Base-by-base conservation (phyloP, 129 eudicot genomes). In the Saussurea involucrata region DNA sequence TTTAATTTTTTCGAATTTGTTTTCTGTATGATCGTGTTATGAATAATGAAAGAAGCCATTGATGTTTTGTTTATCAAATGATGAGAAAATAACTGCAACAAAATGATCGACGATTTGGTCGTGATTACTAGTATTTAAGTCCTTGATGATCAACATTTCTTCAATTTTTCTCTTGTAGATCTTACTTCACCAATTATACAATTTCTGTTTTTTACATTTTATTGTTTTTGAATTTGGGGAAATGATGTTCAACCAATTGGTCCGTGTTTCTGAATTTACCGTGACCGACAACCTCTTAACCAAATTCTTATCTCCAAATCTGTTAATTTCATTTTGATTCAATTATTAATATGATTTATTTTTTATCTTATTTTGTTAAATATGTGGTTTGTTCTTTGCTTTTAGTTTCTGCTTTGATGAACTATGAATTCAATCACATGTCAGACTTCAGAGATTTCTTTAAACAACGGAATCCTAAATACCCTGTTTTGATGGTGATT, bases 231-330 rank as follows among this genome's bases (percentile, higher is more conserved):
- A 9, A 22, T 46, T 11, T 27, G 36, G 82, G 42, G 85, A 76
- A 15, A 71, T 76, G 87, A 84, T 33, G 87, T 75, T n/a, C 11
- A 79, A 49, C 1, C 10, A 0, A 70, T 76, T 84, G 88, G 82
- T 84, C 88, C 85, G 76, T 84, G 85, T 80, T 80, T 80, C 88
- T 76, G 82, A 84, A 49, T 80, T 80, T 37, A 80, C 76, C 78
- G 81, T 84, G 87, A 79, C 84, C 67, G 78, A 79, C 79, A 75
- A 75, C 72, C 17, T 27, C 27, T 65, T 80, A 80, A 84, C 84
- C 87, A 84, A 78, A 21, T 29, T 79, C 84, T 83, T 81, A 83
- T 83, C 81, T 79, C 66, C 13, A 53, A 53, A 18, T 9, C 40
- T 15, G 17, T 3, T 3, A 0, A 3, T 17, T 60, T 5, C n/a